Percentiles rank a stretch among this genome's conserved stretches.
Evolutionary conservation across 1,284 basidiomycete genomes (phyloP).

Genomic region (Mycena sp.): DNA sequence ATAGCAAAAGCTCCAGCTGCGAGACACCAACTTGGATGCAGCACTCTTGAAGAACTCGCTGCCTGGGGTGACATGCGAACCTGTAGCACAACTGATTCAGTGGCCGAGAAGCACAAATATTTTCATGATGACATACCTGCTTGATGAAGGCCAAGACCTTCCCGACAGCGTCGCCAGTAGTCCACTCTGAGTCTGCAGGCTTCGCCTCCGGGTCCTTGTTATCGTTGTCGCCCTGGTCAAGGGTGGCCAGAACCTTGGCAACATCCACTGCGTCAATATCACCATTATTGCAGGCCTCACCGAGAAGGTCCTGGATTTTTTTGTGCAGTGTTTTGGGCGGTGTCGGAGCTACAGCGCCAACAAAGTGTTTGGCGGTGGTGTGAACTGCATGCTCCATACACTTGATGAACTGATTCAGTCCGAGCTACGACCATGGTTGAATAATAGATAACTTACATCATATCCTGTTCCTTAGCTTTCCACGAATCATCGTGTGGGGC

Average conservation of each 20-base stretch:
- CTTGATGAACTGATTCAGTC: slow-evolving; percentile 4
- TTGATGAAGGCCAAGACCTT: neutral
- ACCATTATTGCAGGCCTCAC: neutral
- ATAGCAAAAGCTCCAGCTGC: slow-evolving; percentile 30
- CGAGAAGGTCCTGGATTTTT: neutral
- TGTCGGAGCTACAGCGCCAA: slow-evolving; percentile 19
- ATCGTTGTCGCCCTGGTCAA: neutral
- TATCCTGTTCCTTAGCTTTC: neutral
- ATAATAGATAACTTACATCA: neutral
- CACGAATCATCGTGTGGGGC: neutral
- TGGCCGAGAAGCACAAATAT: no score
- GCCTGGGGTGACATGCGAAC: slow-evolving; percentile 38
- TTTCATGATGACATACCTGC: no score
- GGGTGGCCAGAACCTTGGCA: neutral
- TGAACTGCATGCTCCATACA: slow-evolving; percentile 36
- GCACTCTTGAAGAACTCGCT: slow-evolving; percentile 31
- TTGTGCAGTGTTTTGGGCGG: slow-evolving; percentile 4
- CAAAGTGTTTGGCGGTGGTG: slow-evolving; percentile 27
- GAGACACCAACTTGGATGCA: slow-evolving; percentile 27
- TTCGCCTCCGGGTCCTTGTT: neutral
- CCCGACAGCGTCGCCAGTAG: neutral
- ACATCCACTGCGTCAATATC: neutral
- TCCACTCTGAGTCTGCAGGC: neutral
- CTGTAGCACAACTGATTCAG: no score
- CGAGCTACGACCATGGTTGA: no score